Conservation (phyloP, 106 monocot species). For the Iris macrosiphon region DNA sequence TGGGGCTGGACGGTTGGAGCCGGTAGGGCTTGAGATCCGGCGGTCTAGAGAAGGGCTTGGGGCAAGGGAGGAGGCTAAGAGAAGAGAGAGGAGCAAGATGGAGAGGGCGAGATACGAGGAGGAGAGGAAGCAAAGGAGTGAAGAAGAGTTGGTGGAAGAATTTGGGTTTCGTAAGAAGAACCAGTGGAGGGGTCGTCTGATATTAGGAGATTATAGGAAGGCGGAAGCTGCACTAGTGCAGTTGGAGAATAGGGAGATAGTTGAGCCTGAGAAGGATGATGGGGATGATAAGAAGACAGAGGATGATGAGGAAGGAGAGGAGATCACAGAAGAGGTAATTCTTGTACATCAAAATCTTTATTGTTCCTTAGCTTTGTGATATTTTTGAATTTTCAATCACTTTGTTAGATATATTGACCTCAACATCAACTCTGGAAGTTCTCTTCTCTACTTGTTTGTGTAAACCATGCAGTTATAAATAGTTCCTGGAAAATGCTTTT, state of each 20-base stretch:
- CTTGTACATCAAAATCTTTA: background rate
- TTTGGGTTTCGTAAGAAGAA: constrained; percentile 60
- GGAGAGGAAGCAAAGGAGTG: constrained; percentile 41
- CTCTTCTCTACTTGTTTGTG: no score
- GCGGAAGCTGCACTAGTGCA: constrained; percentile 72
- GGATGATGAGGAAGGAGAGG: constrained; percentile 57
- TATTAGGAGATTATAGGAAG: constrained; percentile 61
- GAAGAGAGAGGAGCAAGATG: constrained; percentile 40
- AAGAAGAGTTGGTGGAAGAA: constrained; percentile 53
- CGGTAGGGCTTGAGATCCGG: constrained; percentile 74
- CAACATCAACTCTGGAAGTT: no score
- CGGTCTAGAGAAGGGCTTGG: constrained; percentile 84
- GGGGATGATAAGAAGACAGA: constrained; percentile 26
- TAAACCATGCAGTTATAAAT: no score
- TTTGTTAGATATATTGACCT: background rate
- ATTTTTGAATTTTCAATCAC: background rate
- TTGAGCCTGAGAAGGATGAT: constrained; percentile 30
- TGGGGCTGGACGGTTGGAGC: constrained; percentile 36
- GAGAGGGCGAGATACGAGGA: constrained; percentile 41
- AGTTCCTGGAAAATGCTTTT: no score
- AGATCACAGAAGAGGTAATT: constrained; percentile 78
- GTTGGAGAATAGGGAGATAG: constrained; percentile 72
- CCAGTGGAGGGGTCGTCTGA: constrained; percentile 58
- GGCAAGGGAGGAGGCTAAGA: constrained; percentile 26
- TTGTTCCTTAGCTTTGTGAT: background rate